phyloP scores from a whole-genome alignment of 306 rosid genomes.

The Canavalia ensiformis region DNA sequence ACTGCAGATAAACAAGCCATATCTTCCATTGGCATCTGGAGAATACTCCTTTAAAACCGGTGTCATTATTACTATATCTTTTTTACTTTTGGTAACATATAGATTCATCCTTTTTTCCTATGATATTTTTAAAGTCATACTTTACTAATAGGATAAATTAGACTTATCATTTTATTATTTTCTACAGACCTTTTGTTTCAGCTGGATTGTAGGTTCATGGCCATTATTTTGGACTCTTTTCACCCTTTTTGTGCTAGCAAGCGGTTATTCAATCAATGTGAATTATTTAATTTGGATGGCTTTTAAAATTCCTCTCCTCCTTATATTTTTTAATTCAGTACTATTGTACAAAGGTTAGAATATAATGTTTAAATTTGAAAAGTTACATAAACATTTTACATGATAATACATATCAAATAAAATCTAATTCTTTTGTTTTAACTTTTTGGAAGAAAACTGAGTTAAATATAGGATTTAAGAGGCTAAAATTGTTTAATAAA shows the following conservation, averaged over 20 bases:
- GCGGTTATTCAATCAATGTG: constrained; percentile 41
- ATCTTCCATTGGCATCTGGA: constrained; percentile 52
- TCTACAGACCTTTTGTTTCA: constrained; percentile 77
- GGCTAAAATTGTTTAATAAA: too few species aligned
- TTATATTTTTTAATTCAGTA: neutral
- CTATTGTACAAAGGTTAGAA: neutral
- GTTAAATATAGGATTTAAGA: too few species aligned
- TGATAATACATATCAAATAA: too few species aligned
- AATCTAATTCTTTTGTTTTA: too few species aligned
- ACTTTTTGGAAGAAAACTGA: too few species aligned
- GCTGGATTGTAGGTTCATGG: constrained; percentile 87
- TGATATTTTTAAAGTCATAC: neutral
- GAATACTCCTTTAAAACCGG: constrained; percentile 69
- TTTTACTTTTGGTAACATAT: constrained; percentile 62
- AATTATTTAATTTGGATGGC: constrained; percentile 45
- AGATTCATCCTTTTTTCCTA: neutral
- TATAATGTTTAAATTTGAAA: too few species aligned
- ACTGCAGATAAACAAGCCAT: constrained; percentile 85
- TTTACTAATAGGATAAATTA: neutral
- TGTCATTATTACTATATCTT: constrained; percentile 60
- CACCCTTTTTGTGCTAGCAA: constrained; percentile 65
- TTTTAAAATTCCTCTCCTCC: neutral
- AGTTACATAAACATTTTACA: too few species aligned
- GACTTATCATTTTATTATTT: constrained; percentile 36
- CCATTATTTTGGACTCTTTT: constrained; percentile 83